Base-by-base conservation (phyloP, 1,139 yeast species). In the Lodderomyces beijingensis region DNA sequence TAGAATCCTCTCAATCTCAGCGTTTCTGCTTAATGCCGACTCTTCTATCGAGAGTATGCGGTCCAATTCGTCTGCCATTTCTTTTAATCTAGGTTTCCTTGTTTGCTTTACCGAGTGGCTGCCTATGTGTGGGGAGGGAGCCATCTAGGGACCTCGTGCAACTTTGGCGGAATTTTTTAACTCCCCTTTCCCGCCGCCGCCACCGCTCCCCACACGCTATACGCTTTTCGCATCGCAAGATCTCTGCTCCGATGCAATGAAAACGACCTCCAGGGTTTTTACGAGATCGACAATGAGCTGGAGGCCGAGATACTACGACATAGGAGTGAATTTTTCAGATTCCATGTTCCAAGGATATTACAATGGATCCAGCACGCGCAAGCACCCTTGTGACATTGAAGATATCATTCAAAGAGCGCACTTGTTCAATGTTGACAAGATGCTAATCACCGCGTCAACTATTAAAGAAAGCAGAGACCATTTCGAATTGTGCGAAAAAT, bases 261-360 rank as follows among this genome's bases (percentile, higher is more conserved):
- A n/a, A n/a, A n/a, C n/a, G n/a, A n/a, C n/a, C n/a, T n/a, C n/a
- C n/a, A n/a, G n/a, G n/a, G n/a, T n/a, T n/a, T n/a, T n/a, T n/a
- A n/a, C n/a, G n/a, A 19, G 21, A 19, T 7, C 21, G 13, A 25
- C 16, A 15, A 33, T 36, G 27, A 18, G 43, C 30, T 67, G 73
- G 74, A 60, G 50, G 46, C 74, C 74, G 24, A 54, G 65, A 30
- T 68, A 67, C 44, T 68, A 64, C 41, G 74, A 68, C 36, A 67
- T 68, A 17, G 95, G 93, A 2, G 86, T 88, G 45, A 91, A 91
- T 53, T 71, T 91, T 49, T 82, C 95, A 1, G 98, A 91, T 53
- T 65, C 77, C 8, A 91, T 89, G 89, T 93, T 86, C 55, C 72
- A 69, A 32, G 98, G 98, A 2, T 45, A 57, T 14, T 91, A 91